Percentiles rank a stretch among this genome's conserved stretches.
These are phyloP conservation scores for Inga leiocalycina DNA, from an alignment of 306 rosid genomes.

Conservation along the genomic window DNA sequence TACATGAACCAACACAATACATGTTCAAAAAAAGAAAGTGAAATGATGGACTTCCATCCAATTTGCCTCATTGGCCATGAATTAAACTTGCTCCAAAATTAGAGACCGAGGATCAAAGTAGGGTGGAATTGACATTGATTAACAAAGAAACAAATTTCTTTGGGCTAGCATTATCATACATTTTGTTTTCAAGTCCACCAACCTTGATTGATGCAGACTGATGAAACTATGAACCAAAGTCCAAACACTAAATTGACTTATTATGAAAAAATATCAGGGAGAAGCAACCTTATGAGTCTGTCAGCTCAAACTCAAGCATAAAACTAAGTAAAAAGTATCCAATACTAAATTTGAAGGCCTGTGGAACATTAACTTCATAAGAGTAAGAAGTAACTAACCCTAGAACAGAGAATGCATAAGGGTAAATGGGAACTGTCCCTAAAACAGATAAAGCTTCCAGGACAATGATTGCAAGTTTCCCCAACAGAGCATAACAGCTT, in stretches of 20 bases:
- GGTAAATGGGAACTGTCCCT: not conserved
- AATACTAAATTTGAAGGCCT: not conserved
- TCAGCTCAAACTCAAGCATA: not conserved
- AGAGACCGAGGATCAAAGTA: not conserved
- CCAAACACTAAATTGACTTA: not conserved
- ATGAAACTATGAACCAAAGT: not conserved
- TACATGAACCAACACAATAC: slow-evolving; percentile 32
- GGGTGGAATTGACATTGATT: not conserved
- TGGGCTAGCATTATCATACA: not conserved
- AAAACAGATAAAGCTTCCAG: not conserved
- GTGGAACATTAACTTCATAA: not conserved
- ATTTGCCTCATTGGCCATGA: not conserved
- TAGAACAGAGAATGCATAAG: not conserved
- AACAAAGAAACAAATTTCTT: not conserved
- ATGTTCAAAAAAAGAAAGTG: not conserved
- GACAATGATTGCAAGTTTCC: not conserved
- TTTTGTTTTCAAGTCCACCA: not conserved
- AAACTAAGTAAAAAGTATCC: not conserved
- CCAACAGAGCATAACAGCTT: not conserved
- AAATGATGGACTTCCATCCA: not conserved
- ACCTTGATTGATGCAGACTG: not conserved
- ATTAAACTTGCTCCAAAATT: not conserved
- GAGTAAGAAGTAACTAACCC: not conserved
- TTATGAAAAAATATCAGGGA: not conserved
- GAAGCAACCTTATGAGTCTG: not conserved